Conservation (phyloP, 176 grass and related monocot species). For the Bolboschoenus planiculmis region DNA sequence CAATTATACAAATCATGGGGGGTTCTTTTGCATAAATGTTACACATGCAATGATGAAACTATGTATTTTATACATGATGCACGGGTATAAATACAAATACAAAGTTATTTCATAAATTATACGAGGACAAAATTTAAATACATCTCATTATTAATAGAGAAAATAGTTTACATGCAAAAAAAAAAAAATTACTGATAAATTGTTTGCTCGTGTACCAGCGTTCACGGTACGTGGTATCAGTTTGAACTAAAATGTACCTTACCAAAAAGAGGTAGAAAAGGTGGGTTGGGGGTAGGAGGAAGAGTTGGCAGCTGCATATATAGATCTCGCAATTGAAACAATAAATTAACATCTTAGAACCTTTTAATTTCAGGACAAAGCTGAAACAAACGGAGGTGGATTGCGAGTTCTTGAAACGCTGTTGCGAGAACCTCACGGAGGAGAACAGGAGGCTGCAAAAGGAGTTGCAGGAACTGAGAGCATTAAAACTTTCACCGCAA, state of each 20-base stretch:
- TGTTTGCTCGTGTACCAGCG: background rate
- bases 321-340: background rate
- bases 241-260: background rate
- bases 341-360: background rate
- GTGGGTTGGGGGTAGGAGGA: background rate
- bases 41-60: background rate
- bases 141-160: too few species aligned
- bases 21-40: background rate
- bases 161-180: background rate
- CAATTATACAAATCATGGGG: constrained; percentile 15
- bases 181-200: background rate
- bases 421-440: constrained; percentile 89
- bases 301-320: background rate
- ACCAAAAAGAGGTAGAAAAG: background rate
- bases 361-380: constrained; percentile 47
- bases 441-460: constrained; percentile 86
- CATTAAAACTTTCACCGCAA: constrained; percentile 68
- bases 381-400: constrained; percentile 97
- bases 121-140: background rate
- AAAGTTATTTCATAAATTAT: background rate
- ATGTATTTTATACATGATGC: background rate
- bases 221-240: background rate
- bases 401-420: constrained; percentile 82
- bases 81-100: background rate
- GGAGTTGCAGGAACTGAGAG: constrained; percentile 73